Base-by-base conservation (phyloP, 148 eudicot species). In the Hydrangea macrophylla region DNA sequence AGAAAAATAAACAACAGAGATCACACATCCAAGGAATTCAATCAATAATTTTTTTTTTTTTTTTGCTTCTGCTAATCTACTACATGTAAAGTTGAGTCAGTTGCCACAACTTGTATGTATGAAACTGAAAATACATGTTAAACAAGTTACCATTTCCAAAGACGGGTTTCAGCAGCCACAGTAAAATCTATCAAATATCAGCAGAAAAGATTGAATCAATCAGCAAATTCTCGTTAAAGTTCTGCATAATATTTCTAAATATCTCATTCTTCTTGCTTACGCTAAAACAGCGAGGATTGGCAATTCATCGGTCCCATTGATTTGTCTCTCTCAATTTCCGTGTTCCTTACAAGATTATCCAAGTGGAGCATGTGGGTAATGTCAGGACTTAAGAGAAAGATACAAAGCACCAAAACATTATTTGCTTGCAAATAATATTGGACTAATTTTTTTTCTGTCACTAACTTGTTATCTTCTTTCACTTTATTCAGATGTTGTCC, bases 311-410 rank as follows among this genome's bases (percentile, higher is more conserved):
- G 60, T 31, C 44, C 30, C 3, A 5, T 22, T 32, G 62, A 25
- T 18, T 39, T 13, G 42, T 12, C 32, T 22, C 31, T 66, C 48
- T 22, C 48, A 31, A 44, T 20, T 12, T 44, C 31, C 36, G 13
- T 37, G 26, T 30, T 68, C 39, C 28, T 69, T 11, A 0, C 15
- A 32, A 39, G 6, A 10, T 39, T 39, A 39, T 7, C 11, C 12
- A 39, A 39, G 71, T 28, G 54, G 18, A 53, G 77, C 77, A 73
- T 67, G 77, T 67, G 71, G 55, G 25, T 66, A 73, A 37, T 25
- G 77, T 67, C 77, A 67, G 72, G 62, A 67, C 35, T 50, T 31
- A 33, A 30, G 64, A 28, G 60, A n/a, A n/a, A 50, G 60, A 53
- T 26, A 67, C 64, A 67, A 44, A 48, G 59, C 32, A 72, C 63